Percentiles rank a stretch among this genome's conserved stretches.
These are phyloP conservation scores for Nicotiana otophora DNA, from an alignment of 257 asterid genomes.

Conservation along the genomic window DNA sequence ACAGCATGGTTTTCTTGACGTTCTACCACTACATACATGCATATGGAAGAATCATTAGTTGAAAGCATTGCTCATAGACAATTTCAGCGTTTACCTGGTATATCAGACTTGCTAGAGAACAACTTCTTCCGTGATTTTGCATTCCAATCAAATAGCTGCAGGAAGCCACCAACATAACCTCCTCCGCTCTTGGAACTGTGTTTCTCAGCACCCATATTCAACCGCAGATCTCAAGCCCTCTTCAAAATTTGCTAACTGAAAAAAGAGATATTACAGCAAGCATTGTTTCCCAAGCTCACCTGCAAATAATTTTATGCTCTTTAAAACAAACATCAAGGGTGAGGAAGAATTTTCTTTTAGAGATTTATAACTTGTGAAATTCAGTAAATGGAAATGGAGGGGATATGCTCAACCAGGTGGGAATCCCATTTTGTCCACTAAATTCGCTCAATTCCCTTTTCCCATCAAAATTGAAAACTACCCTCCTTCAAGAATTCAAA, in stretches of 20 bases:
- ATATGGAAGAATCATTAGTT: background rate
- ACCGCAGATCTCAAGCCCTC: slow-evolving; percentile 5
- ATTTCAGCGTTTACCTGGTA: slow-evolving; percentile 42
- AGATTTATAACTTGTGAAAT: background rate
- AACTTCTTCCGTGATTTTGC: slow-evolving; percentile 80
- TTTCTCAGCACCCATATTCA: slow-evolving; percentile 64
- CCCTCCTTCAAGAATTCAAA: background rate
- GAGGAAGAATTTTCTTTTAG: background rate
- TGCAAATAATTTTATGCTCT: background rate
- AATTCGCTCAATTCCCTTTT: background rate
- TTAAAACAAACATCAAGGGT: background rate
- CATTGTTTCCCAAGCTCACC: slow-evolving; percentile 3
- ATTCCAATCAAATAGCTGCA: slow-evolving; percentile 91
- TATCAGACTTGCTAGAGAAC: slow-evolving; percentile 62
- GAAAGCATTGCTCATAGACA: background rate
- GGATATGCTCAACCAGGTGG: background rate
- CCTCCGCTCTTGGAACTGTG: slow-evolving; percentile 55
- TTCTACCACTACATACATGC: background rate
- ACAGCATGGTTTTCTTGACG: background rate
- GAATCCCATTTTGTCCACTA: background rate
- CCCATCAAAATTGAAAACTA: background rate
- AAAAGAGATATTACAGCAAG: background rate
- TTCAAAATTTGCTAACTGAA: slow-evolving; percentile 16
- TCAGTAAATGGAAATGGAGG: background rate
- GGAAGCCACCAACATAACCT: slow-evolving; percentile 77